Evolutionary conservation across 768 basidiomycete species (phyloP), one percentile per base, ranked within the genome.

Genomic region (Tylopilus subfusipes): DNA sequence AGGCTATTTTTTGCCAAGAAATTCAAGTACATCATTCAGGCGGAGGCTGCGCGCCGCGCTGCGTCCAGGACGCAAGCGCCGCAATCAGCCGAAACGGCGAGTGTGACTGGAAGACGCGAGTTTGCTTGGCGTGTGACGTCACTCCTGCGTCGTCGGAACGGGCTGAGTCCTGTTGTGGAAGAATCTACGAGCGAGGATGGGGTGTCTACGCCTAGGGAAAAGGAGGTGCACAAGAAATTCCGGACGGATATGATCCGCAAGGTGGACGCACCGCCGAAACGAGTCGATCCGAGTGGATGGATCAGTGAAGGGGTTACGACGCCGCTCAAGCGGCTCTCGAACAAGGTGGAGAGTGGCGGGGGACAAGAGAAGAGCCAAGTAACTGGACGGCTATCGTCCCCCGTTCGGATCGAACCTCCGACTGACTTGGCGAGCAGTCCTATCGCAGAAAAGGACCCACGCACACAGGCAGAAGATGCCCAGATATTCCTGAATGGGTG

Each of bases 221-320:
- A 69, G 22, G 78, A 71, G 13, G 40, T 7, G 1, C 44, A 50
- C 8, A 62, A 25, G 50, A 72, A 63, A 48, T 54, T 93, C 7
- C 72, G 80, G 45, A 75, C 86, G 24, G 83, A 90, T 51, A 91
- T 92, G 89, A 91, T 93, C 52, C 79, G 82, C 29, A 76, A 90
- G 47, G 78, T 87, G 75, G 82, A 88, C 53, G 80, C 78, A 44
- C 79, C 82, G 1, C 88, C 86, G 7, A 82, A 82, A 64, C 81
- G 79, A 2, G 76, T 92, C 24, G 79, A 90, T 63, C 90, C 90
- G 4, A 90, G 82, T 59, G 89, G 90, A 6, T 82, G 78, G 80
- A 77, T 90, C 22, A 82, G 78, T 50, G 80, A 82, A 55, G 77
- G 75, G 42, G 53, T 63, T 3, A 51, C 68, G 9, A 62, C 67